Evolutionary conservation across 169 alveolate species (phyloP), one percentile per base, ranked within the genome.

Genomic region (Hammondia hammondi): DNA sequence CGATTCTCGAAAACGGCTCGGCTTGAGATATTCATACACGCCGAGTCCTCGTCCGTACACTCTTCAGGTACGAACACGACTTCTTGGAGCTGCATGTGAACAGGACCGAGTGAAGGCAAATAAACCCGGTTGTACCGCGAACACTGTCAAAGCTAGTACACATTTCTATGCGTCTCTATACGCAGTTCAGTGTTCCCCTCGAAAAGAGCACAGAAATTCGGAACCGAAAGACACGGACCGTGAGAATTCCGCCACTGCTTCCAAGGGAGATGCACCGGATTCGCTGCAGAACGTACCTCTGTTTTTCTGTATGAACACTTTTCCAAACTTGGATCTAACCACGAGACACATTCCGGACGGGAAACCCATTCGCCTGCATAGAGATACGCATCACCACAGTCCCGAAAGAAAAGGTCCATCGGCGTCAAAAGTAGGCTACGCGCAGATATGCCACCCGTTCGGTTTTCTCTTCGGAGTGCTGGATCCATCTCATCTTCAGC

Each of bases 21-120:
- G n/a, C 84, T 70, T 5, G 84, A 32, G 48, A 92, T 35, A 61
- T 87, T 3, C 85, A 91, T 35, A 14, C 85, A 85, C 14, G 61
- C 46, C 43, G 35, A 21, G 48, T 70, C 84, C 27, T 81, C 67
- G 7, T 89, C 88, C 70, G 35, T 46, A 43, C 98, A 96, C 39
- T 90, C 82, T 14, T 35, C 67, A 27, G 98, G 98, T 21, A 48
- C 92, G 94, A 94, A 96, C 3, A 91, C 91, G 4, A 95, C 92
- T n/a, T 27, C 43, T 4, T 85, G 73, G 45, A 85, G 45, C 91
- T 85, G 91, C 89, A 32, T 17, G 3, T 6, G 19, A 9, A 73
- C 9, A 73, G 27, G 24, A 35, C 27, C 85, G 19, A 14, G 48
- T 73, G 39, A 2, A 21, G n/a, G 81, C 37, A 70, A 2, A 29